These are phyloP conservation scores for Acanthamoeba healyi DNA, from an alignment of 208 protist species.

Conservation along the genomic window DNA sequence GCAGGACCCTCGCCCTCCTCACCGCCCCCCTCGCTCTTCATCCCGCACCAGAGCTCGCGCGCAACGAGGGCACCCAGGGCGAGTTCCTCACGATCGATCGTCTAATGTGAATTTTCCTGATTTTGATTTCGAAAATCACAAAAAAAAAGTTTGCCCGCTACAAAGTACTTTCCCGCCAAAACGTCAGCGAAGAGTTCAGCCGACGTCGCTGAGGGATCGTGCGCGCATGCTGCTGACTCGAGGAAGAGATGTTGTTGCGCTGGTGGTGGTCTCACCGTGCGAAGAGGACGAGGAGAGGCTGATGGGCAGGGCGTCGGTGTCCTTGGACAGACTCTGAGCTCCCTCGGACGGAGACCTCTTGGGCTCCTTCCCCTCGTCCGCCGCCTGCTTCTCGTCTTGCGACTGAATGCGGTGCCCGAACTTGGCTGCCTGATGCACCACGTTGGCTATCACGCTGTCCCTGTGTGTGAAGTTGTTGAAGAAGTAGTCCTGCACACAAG, in stretches of 20 bases:
- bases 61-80: no score
- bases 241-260: neutral
- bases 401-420: neutral
- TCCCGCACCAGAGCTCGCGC: no score
- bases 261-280: neutral
- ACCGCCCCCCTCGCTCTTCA: no score
- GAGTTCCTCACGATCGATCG: no score
- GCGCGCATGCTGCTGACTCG: neutral
- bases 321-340: neutral
- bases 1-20: no score
- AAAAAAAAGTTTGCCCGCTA: no score
- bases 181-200: no score
- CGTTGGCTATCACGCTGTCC: neutral
- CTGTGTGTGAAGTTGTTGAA: conserved; percentile 17
- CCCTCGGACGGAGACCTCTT: neutral
- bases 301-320: neutral
- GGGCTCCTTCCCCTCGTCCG: neutral
- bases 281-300: neutral
- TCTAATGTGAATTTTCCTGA: no score
- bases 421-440: neutral
- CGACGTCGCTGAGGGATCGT: neutral
- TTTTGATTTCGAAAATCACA: no score
- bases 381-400: neutral
- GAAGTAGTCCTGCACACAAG: conserved; percentile 5
- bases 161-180: no score